Percentiles rank a stretch among this genome's conserved stretches.
Conservation (phyloP, 2,329 filamentous ascomycete species). For the Trichoderma endophyticum region DNA sequence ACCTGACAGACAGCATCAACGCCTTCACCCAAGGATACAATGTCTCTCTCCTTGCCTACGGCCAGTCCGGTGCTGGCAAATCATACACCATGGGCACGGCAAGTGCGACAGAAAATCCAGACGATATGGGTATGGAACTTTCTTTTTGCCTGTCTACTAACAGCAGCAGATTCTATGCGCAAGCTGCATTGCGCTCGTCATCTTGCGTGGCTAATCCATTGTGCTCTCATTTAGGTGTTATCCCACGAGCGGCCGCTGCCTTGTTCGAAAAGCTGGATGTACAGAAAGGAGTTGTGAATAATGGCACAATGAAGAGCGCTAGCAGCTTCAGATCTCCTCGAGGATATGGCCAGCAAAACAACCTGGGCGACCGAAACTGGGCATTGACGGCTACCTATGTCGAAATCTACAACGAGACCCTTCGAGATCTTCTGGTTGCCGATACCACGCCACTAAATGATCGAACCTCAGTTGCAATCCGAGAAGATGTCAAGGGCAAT, state of each 20-base stretch:
- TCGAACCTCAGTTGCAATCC: constrained; percentile 78
- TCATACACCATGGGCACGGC: constrained; percentile 99
- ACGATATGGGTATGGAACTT: constrained; percentile 69
- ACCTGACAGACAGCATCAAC: constrained; percentile 82
- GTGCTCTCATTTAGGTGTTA: constrained; percentile 64
- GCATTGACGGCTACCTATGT: constrained; percentile 91
- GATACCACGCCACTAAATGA: constrained; percentile 69
- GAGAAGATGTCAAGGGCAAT: constrained; percentile 90
- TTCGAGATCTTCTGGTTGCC: constrained; percentile 82
- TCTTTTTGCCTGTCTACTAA: neutral
- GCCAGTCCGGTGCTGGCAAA: constrained; percentile 95
- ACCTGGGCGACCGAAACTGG: constrained; percentile 73
- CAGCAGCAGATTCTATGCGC: neutral
- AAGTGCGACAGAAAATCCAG: constrained; percentile 70
- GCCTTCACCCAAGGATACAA: constrained; percentile 97
- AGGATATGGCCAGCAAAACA: constrained; percentile 55
- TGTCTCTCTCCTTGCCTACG: constrained; percentile 94
- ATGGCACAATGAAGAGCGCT: constrained; percentile 54
- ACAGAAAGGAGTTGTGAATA: constrained; percentile 45
- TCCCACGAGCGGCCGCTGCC: constrained; percentile 80
- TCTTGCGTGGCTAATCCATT: neutral
- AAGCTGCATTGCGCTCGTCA: neutral
- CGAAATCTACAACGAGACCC: constrained; percentile 95
- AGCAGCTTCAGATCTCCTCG: constrained; percentile 65
- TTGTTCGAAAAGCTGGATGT: constrained; percentile 85